Conservation (phyloP, 208 protist species). For the Leptomonas pyrrhocoris region DNA sequence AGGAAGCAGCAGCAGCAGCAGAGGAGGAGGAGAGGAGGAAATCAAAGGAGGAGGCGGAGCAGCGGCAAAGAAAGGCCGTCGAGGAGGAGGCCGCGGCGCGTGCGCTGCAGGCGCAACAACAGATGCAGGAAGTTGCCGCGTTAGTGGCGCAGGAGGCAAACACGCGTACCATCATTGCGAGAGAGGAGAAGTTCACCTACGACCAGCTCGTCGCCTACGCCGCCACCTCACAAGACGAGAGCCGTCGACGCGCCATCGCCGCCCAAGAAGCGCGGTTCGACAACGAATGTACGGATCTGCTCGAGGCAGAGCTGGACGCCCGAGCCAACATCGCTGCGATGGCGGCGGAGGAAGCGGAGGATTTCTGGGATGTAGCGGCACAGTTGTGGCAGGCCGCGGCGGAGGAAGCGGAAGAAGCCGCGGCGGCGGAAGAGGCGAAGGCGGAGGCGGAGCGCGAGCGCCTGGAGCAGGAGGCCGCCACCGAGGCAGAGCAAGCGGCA, state of each 20-base stretch:
- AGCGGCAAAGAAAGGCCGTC: conserved; percentile 12
- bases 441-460: conserved; percentile 11
- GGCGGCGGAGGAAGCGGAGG: conserved; percentile 15
- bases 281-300: conserved; percentile 5
- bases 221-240: background rate
- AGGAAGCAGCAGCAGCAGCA: conserved; percentile 4
- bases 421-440: too few relatives aligned
- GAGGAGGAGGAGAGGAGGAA: background rate
- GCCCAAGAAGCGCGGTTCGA: conserved; percentile 14
- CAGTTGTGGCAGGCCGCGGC: conserved; percentile 17
- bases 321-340: conserved; percentile 4
- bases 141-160: conserved; percentile 21
- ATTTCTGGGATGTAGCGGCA: conserved; percentile 18
- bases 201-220: conserved; percentile 7
- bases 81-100: conserved; percentile 11
- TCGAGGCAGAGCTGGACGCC: conserved; percentile 18
- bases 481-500: conserved; percentile 2
- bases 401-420: conserved; percentile 4
- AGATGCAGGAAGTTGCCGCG: background rate
- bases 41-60: background rate
- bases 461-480: conserved; percentile 13
- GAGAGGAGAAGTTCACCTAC: conserved; percentile 2
- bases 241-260: background rate
- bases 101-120: background rate
- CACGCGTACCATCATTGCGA: background rate